These are phyloP conservation scores for Olyra latifolia DNA, from an alignment of 176 grass and related monocot genomes.

Conservation along the genomic window DNA sequence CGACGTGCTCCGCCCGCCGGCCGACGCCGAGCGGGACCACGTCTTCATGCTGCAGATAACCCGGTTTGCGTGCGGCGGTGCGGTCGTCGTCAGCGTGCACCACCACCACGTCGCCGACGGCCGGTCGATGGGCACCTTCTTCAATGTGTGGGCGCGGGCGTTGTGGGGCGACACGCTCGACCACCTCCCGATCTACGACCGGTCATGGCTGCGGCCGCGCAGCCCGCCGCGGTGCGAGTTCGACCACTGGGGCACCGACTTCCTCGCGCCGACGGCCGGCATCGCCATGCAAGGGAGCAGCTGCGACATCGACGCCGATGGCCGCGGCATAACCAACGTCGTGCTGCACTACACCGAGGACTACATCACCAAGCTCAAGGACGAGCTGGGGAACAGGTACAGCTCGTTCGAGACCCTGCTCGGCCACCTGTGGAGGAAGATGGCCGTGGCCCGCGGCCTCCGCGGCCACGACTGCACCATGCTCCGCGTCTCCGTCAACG, in stretches of 20 bases:
- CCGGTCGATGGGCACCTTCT: constrained; percentile 33
- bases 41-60: constrained; percentile 27
- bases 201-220: constrained; percentile 25
- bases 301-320: not conserved
- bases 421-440: constrained; percentile 41
- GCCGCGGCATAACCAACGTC: constrained; percentile 20
- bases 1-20: too few species aligned
- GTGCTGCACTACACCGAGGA: constrained; percentile 24
- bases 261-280: not conserved
- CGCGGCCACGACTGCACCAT: constrained; percentile 9
- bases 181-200: constrained; percentile 15
- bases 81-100: not conserved
- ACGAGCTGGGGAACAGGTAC: not conserved
- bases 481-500: constrained; percentile 30
- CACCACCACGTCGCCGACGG: constrained; percentile 39
- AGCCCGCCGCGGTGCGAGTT: constrained; percentile 9
- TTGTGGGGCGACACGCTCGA: constrained; percentile 22
- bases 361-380: constrained; percentile 37
- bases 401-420: constrained; percentile 39
- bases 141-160: constrained; percentile 10
- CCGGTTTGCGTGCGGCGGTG: constrained; percentile 27
- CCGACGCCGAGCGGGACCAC: too few species aligned
- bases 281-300: not conserved
- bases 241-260: constrained; percentile 36
- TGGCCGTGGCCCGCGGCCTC: constrained; percentile 22